Evolutionary conservation across 371 early-diverging fungal genomes (phyloP).

Genomic region (Rhizomucor pusillus): DNA sequence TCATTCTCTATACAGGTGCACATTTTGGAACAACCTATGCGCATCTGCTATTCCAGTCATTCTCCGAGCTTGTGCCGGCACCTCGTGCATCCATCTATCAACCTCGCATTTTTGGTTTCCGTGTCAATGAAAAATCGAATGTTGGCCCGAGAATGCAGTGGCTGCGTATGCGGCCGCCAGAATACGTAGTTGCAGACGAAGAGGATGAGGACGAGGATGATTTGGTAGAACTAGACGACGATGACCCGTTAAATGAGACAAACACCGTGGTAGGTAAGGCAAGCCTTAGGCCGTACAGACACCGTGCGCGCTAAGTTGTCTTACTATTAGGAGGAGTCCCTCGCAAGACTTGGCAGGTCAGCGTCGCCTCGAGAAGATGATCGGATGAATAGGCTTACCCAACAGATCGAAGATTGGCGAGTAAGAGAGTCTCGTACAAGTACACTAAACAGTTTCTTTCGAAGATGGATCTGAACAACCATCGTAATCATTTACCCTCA

Average conservation of each 20-base stretch:
- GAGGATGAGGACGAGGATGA: constrained; percentile 36
- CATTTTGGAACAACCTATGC: constrained; percentile 96
- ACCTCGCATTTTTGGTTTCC: constrained; percentile 83
- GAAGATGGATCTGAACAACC: constrained; percentile 30
- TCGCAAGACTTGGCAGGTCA: constrained; percentile 17
- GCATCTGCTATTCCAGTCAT: constrained; percentile 86
- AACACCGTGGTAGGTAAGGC: constrained; percentile 16
- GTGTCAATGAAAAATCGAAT: constrained; percentile 53
- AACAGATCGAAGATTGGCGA: constrained; percentile 22
- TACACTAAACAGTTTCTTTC: constrained; percentile 34
- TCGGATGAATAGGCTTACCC: constrained; percentile 9
- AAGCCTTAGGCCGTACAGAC: not conserved
- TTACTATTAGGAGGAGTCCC: constrained; percentile 8
- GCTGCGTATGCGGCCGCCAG: constrained; percentile 60
- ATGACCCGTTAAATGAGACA: constrained; percentile 10
- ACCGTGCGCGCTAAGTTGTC: constrained; percentile 1
- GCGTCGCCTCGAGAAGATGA: constrained; percentile 15
- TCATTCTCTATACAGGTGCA: constrained; percentile 59
- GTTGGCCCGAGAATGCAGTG: constrained; percentile 78
- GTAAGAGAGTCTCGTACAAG: constrained; percentile 27
- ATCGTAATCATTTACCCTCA: not conserved
- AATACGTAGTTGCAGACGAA: constrained; percentile 30
- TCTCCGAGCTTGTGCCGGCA: constrained; percentile 71
- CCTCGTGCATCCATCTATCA: constrained; percentile 56
- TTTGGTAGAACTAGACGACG: constrained; percentile 16